phyloP scores from a whole-genome alignment of 2,329 filamentous ascomycete genomes.

The Cordyceps tenuipes region DNA sequence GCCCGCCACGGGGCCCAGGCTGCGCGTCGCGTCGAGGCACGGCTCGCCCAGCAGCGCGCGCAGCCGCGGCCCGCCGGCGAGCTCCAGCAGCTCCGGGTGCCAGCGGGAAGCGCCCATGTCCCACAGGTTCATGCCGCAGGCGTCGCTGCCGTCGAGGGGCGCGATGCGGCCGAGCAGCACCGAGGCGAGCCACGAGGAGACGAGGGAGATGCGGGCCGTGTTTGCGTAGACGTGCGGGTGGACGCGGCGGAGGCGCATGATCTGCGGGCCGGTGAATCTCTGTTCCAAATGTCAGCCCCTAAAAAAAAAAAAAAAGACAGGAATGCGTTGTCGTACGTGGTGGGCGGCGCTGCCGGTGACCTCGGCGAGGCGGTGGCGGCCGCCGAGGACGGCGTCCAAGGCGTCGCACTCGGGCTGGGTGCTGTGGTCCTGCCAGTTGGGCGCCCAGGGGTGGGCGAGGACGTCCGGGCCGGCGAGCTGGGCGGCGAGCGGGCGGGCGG shows the following conservation, averaged over 20 bases:
- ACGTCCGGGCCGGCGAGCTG: conserved; percentile 51
- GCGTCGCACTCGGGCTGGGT: conserved; percentile 85
- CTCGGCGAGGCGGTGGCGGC: conserved; percentile 59
- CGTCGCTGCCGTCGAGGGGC: conserved; percentile 87
- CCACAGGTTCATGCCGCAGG: conserved; percentile 96
- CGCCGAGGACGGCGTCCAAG: conserved; percentile 68
- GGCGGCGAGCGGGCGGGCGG: conserved; percentile 54
- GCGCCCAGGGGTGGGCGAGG: conserved; percentile 78
- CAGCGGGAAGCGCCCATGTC: conserved; percentile 70
- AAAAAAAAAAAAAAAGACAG: no score
- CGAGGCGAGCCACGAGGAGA: conserved; percentile 91
- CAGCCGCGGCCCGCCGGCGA: conserved; percentile 64
- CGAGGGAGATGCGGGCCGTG: conserved; percentile 80
- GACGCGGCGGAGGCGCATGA: conserved; percentile 75
- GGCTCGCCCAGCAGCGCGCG: conserved; percentile 74
- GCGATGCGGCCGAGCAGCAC: conserved; percentile 78
- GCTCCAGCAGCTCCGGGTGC: conserved; percentile 64
- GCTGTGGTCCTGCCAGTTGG: conserved; percentile 97
- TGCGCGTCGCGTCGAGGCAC: conserved; percentile 70
- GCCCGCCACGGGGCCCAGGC: conserved; percentile 62
- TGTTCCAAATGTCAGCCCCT: conserved; percentile 26
- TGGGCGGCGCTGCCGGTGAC: conserved; percentile 89
- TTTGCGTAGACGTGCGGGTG: conserved; percentile 72
- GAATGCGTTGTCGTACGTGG: conserved; percentile 69
- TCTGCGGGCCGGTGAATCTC: conserved; percentile 97